Conservation (phyloP, 192 early-diverging fungal genomes). For the Coemansia sp. region DNA sequence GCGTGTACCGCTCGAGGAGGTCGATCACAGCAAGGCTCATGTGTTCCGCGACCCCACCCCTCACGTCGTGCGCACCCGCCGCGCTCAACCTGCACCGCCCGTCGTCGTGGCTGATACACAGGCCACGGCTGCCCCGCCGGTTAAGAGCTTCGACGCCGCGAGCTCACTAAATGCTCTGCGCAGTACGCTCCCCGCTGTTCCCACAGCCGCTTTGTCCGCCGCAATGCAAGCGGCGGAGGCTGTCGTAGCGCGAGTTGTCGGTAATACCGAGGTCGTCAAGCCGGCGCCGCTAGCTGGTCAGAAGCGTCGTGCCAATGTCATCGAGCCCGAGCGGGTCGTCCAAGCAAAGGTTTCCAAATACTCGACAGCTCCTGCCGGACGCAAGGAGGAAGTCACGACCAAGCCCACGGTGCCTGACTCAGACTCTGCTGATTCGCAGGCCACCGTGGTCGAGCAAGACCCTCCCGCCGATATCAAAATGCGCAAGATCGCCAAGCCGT, state of each 20-base stretch:
- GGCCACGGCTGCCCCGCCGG: neutral
- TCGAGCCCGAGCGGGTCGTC: slow-evolving; percentile 31
- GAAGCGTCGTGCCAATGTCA: slow-evolving; percentile 40
- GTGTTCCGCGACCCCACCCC: slow-evolving; percentile 44
- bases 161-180: slow-evolving; percentile 18
- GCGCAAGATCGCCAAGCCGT: slow-evolving; percentile 49
- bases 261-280: slow-evolving; percentile 3
- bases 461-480: neutral
- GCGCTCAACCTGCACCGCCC: slow-evolving; percentile 3
- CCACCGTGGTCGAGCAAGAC: slow-evolving; percentile 39
- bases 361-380: slow-evolving; percentile 1
- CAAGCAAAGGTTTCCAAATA: slow-evolving; percentile 27
- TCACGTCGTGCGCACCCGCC: slow-evolving; percentile 13
- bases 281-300: slow-evolving; percentile 29
- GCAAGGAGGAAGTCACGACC: neutral
- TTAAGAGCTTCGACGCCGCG: slow-evolving; percentile 5
- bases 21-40: slow-evolving; percentile 30
- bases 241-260: neutral
- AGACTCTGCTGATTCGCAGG: slow-evolving; percentile 36
- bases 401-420: slow-evolving; percentile 26
- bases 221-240: slow-evolving; percentile 7
- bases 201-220: slow-evolving; percentile 27
- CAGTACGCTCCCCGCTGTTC: slow-evolving; percentile 31
- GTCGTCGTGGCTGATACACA: neutral
- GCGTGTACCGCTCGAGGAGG: slow-evolving; percentile 37